Base-by-base conservation (phyloP, 1,284 basidiomycete species). In the Cutaneotrichosporon arboriforme region DNA sequence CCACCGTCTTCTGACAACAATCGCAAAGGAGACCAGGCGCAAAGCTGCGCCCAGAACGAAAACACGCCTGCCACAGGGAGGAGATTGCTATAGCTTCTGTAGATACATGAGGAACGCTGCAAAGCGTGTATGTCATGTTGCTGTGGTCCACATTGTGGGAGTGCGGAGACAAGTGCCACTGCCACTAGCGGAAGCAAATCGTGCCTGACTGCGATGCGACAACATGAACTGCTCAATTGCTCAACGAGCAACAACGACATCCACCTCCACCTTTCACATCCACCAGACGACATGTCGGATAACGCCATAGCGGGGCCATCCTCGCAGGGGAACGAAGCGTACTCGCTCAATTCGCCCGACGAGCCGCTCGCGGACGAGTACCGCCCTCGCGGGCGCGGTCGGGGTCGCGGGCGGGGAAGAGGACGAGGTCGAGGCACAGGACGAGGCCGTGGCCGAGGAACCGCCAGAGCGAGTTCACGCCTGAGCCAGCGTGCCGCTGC, bases 381-480 rank as follows among this genome's bases (percentile, higher is more conserved):
- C 37, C 52, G 20, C 37, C 45, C 44, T 1, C 49, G 53, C 18
- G 54, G 52, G n/a, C 21, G 43, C 4, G 63, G 65, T 14, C 45
- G 61, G 7, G 61, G 62, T 5, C 49, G 55, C 12, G 58, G 60
- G 8, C 23, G 48, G 22, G 46, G 57, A 22, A 26, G 59, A 14
- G 58, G 58, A 2, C 18, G 15, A 46, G 35, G 46, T 33, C 9
- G 43, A 44, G 58, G 62, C 7, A 39, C 57, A 1, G 57, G 57
- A 4, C 34, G 56, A 17, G 53, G 57, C 21, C 14, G 47, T 10
- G 46, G 57, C 3, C 46, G 55, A 2, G 37, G 58, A 8, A 43
- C 31, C 21, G 41, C 43, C 5, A 46, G 58, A 4, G 26, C 33
- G 37, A 57, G 58, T 22, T 46, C 52, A 20, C 49, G 66, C 12